Conservation (phyloP, 768 basidiomycete species). For the Vishniacozyma victoriae region DNA sequence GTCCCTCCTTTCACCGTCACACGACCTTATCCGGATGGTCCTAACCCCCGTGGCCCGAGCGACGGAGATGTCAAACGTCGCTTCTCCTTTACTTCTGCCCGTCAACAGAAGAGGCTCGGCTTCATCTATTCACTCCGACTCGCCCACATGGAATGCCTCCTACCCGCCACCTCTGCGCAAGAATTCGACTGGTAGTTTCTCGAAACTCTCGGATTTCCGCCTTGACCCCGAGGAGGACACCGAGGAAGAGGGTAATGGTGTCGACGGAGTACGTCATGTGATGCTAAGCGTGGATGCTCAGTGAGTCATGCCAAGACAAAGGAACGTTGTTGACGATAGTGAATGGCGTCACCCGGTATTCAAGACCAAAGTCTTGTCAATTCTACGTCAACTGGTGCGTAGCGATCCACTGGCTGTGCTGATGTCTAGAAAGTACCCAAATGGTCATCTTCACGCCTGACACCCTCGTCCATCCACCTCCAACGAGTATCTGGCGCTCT, state of each 20-base stretch:
- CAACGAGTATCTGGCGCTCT: slow-evolving; percentile 82
- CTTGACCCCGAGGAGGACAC: slow-evolving; percentile 24
- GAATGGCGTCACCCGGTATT: slow-evolving; percentile 44
- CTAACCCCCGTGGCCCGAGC: no score
- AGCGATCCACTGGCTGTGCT: neutral
- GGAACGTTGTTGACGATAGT: slow-evolving; percentile 8
- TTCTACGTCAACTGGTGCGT: slow-evolving; percentile 34
- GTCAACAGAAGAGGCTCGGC: no score
- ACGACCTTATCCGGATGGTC: no score
- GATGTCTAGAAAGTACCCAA: slow-evolving; percentile 31
- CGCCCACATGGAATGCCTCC: no score
- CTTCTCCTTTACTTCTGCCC: no score
- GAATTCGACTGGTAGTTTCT: slow-evolving; percentile 32
- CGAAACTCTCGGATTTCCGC: slow-evolving; percentile 35
- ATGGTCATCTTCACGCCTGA: slow-evolving; percentile 42
- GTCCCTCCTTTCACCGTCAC: no score
- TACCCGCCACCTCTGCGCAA: slow-evolving; percentile 30
- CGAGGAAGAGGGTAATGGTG: slow-evolving; percentile 9
- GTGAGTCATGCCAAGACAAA: slow-evolving; percentile 12
- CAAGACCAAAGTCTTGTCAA: slow-evolving; percentile 41
- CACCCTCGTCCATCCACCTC: slow-evolving; percentile 53
- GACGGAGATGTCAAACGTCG: no score
- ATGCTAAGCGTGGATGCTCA: slow-evolving; percentile 35
- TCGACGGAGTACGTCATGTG: slow-evolving; percentile 36
- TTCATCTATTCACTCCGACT: no score